Base-by-base conservation (phyloP, 768 basidiomycete species). In the Tricholoma sp. region DNA sequence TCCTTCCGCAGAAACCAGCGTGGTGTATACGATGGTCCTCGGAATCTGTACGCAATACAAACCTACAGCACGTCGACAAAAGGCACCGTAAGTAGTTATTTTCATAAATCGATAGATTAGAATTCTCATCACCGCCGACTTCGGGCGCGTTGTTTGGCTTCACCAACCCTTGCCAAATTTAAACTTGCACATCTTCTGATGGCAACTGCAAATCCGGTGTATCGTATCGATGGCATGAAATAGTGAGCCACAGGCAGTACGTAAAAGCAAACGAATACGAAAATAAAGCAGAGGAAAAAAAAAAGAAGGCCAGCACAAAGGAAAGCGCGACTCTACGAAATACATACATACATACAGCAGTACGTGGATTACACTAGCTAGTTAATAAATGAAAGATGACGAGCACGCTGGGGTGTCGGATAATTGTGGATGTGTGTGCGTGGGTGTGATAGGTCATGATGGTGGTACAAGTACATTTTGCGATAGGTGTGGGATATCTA, bases 271-370 rank as follows among this genome's bases (percentile, higher is more conserved):
- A 53, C 29, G 15, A 52, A 34, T 31, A 50, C 48, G 28, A 31
- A 50, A 50, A 50, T 24, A 24, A 24, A 24, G 24, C 24, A 52
- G 17, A 39, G 44, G 4, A 41, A 6, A 13, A 31, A n/a, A 53
- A 53, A 41, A 12, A 4, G 17, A 41, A 41, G 12, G 24, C 52
- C 8, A 53, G 39, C 15, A 31, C 47, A 31, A 29, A 2, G 28
- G 45, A 47, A 31, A 48, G 29, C 28, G 31, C 52, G 52, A 53
- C 39, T 53, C 52, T 53, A 53, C 52, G 42, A 44, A 42, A 53
- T 53, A 53, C 52, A 53, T 53, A 53, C 52, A 42, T 53, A 53
- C 52, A 31, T 31, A 36, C n/a, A 2, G 17, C 10, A 29, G 47
- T 48, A 48, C 39, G 52, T 5, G 31, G 24, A 41, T 36, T 53